Evolutionary conservation across 352 stramenopile genomes (phyloP).

Genomic region (Chrysophaeum taylorii): DNA sequence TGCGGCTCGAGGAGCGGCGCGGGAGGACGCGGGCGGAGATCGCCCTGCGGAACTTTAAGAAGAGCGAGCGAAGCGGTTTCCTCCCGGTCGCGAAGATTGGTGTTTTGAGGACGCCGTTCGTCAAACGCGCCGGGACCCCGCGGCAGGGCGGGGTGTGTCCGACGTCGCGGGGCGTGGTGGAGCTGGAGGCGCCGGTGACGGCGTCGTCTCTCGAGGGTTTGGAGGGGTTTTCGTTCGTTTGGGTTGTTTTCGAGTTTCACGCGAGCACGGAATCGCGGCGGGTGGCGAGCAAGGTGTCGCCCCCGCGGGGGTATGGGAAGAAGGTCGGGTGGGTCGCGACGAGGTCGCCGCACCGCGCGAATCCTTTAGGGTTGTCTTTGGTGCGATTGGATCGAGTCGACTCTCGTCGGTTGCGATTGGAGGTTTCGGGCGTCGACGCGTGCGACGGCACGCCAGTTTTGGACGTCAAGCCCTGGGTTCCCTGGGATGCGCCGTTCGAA

Average conservation of each 20-base stretch:
- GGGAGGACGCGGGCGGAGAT: too few species aligned
- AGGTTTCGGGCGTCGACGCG: neutral
- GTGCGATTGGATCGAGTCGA: neutral
- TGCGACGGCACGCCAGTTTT: constrained; percentile 1
- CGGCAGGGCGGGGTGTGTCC: too few species aligned
- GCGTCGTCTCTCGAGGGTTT: neutral
- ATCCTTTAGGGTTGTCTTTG: neutral
- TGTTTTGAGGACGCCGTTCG: too few species aligned
- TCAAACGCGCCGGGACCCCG: too few species aligned
- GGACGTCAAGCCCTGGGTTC: neutral
- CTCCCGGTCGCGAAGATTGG: too few species aligned
- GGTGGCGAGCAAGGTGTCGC: neutral
- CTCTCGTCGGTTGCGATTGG: neutral
- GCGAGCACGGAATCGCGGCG: neutral
- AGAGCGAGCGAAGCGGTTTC: too few species aligned
- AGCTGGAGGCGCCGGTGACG: neutral
- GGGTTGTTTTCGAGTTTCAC: constrained; percentile 1
- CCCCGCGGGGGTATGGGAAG: neutral
- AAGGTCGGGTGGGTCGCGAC: constrained; percentile 8
- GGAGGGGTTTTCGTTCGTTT: neutral
- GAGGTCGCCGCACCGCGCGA: neutral
- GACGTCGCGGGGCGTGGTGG: neutral
- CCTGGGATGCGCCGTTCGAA: neutral
- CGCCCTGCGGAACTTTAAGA: too few species aligned
- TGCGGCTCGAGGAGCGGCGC: too few species aligned